Evolutionary conservation across 1,284 basidiomycete species (phyloP), one percentile per base, ranked within the genome.

Genomic region (Heterobasidion occidentale): DNA sequence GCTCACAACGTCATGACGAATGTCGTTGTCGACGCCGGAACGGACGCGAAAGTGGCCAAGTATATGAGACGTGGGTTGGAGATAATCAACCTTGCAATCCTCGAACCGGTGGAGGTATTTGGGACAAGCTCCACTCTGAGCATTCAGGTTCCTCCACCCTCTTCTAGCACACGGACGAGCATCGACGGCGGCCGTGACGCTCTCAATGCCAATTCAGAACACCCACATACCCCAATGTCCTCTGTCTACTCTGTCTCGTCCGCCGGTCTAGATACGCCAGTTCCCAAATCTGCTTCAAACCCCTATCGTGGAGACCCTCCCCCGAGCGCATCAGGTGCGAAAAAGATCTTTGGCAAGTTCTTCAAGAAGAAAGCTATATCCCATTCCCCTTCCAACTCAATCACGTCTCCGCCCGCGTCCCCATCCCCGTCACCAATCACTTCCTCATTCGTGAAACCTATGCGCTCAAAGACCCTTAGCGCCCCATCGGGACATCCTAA

Each of bases 1-100:
- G 91, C 89, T 2, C 95, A 99, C 72, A 92, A 92, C 62, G 92
- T 98, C 57, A 81, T 96, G 76, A 88, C 93, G 9, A 95, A 95
- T 60, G 86, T 88, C 35, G 87, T 97, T 56, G 84, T 92, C 36
- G 93, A 95, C 65, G 92, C 92, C 0, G 94, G 94, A 3, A 99
- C 96, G 0, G 96, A 98, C 62, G 91, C 91, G 35, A 93, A 92
- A 69, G 88, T 99, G 11, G 94, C 95, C 15, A 93, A 89, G 66
- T 97, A 97, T 68, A 77, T 81, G 60, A 92, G 87, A 65, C 84
- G 90, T 14, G 88, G 90, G 0, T 74, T 93, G n/a, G 93, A 95
- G 67, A 75, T 95, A 34, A 77, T 88, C 42, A 86, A 86, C 36
- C 77, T 94, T 3, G 90, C 87, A 2, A 67, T 87, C 11, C 75